Base-by-base conservation (phyloP, 169 alveolate species). In the Babesia microti region DNA sequence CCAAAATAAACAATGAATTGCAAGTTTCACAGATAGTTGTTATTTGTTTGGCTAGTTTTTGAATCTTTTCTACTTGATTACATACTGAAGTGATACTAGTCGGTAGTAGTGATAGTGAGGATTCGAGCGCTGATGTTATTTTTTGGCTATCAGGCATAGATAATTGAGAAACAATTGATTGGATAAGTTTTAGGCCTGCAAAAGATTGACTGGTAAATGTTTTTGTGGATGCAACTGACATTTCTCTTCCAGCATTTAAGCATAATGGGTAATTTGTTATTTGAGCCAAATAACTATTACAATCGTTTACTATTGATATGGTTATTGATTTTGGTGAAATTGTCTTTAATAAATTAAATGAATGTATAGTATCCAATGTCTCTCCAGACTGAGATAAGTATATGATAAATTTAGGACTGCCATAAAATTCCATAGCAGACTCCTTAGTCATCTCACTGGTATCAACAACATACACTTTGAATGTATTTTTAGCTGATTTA, bases 171-270 rank as follows among this genome's bases (percentile, higher is more conserved):
- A n/a, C n/a, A n/a, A n/a, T 46, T 40, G 46, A 63, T 18, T 46
- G 41, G 17, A 42, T 17, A 36, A 55, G 41, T 14, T 33, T 32
- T 42, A 45, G 27, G 21, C 51, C 57, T 21, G 42, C 23, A 43
- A 49, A 36, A 6, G 53, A 26, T 63, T 91, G 91, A 5, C 95
- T 87, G 4, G 94, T 84, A 61, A 93, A 92, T 24, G 97, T 89
- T 67, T 95, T 95, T 9, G 99, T 92, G 4, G 96, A 85, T 18
- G 99, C 98, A 23, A 93, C 98, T 4, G 97, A 95, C 7, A 91
- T 89, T 61, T 95, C 99, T 47, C 97, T 68, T 6, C 98, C 98
- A 7, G 96, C 94, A 72, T 93, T 89, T 39, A 93, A 63, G 65
- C 90, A 88, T 23, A 93, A 89, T 7, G 95, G 93, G 35, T 88